Conservation (phyloP, 2,329 filamentous ascomycete genomes). For the Exophiala mesophila region DNA sequence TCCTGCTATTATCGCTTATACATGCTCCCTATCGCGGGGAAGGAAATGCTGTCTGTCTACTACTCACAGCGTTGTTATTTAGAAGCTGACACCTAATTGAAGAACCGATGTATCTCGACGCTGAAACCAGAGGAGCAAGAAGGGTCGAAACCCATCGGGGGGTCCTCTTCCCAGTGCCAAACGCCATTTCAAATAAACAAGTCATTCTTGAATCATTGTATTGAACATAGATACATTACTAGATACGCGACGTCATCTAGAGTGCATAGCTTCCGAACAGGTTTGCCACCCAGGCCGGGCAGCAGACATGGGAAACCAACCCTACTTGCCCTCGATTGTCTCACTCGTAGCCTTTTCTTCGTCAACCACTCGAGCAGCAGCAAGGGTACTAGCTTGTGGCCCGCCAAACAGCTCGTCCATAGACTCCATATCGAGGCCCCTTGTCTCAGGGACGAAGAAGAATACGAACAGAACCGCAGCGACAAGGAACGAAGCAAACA, state of each 20-base stretch:
- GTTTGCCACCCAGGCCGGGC: neutral
- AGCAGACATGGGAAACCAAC: neutral
- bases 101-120: no score
- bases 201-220: neutral
- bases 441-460: constrained; percentile 66
- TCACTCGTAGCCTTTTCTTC: constrained; percentile 4
- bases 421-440: constrained; percentile 44
- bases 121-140: no score
- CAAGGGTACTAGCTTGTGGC: neutral
- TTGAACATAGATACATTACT: neutral
- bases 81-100: no score
- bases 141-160: no score
- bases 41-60: no score
- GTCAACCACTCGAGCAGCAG: constrained; percentile 4
- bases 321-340: neutral
- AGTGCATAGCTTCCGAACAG: neutral
- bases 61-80: no score
- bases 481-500: constrained; percentile 37
- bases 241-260: neutral
- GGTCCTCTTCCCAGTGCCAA: no score
- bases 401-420: constrained; percentile 9
- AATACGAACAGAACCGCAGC: constrained; percentile 31
- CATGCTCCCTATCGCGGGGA: no score
- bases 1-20: no score
- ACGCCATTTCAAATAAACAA: neutral